These are phyloP conservation scores for Alliaria petiolata DNA, from an alignment of 345 rosid genomes.

Conservation along the genomic window DNA sequence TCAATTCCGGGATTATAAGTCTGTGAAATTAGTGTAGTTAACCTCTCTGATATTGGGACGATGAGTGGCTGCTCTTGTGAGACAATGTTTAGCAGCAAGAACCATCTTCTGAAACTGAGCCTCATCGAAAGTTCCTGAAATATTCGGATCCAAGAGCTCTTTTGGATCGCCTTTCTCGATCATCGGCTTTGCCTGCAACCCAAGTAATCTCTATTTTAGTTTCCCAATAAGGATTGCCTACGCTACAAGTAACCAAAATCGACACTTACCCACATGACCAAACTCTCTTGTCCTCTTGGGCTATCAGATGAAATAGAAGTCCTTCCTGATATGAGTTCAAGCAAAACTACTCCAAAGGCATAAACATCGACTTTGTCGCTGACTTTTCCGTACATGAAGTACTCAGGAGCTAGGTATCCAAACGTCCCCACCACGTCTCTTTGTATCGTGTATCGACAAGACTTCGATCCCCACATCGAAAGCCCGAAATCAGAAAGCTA, in stretches of 20 bases:
- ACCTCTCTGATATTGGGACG: conserved; percentile 87
- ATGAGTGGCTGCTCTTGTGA: conserved; percentile 59
- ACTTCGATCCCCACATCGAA: conserved; percentile 77
- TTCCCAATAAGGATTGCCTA: neutral
- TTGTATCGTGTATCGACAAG: conserved; percentile 53
- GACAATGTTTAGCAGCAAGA: conserved; percentile 71
- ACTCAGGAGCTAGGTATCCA: conserved; percentile 97
- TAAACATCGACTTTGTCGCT: conserved; percentile 92
- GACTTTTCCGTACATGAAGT: conserved; percentile 92
- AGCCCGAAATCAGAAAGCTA: conserved; percentile 93
- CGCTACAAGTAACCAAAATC: neutral
- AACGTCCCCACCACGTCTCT: conserved; percentile 84
- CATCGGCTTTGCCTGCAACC: conserved; percentile 68
- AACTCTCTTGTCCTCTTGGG: conserved; percentile 66
- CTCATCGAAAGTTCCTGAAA: conserved; percentile 49
- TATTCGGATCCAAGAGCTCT: conserved; percentile 59
- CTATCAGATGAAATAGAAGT: conserved; percentile 56
- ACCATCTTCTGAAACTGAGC: conserved; percentile 66
- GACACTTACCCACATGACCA: conserved; percentile 89
- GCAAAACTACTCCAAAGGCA: conserved; percentile 87
- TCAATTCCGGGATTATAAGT: neutral
- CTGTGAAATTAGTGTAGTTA: neutral
- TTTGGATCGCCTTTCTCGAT: conserved; percentile 53
- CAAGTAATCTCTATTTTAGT: conserved; percentile 24
- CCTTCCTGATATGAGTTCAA: conserved; percentile 85